Base-by-base conservation (phyloP, 2,329 filamentous ascomycete genomes). In the Magnaporthiopsis rhizophila region DNA sequence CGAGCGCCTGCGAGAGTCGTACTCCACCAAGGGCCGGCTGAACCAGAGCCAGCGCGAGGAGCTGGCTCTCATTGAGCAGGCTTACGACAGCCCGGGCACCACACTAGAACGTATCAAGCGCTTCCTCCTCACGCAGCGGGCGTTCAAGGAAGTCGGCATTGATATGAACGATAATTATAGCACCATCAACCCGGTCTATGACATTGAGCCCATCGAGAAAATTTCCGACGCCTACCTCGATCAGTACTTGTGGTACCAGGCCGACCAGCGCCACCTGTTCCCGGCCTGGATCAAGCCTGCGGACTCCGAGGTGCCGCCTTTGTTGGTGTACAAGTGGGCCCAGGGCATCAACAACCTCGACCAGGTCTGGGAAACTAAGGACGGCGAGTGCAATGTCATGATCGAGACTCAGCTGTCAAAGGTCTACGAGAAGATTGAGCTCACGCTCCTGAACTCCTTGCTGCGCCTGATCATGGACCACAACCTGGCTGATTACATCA, bases 81-180 rank as follows among this genome's bases (percentile, higher is more conserved):
- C 95, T 4, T 99, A 99, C 70, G 95, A 99, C 74, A 97, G 93
- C 67, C 95, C 96, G 2, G 95, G 95, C 66, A 99, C 95, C 1
- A 98, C 95, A 0, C 77, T 99, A 65, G 94, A 97, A 68, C 86
- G 95, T 65, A 99, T 99, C 79, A 99, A 99, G 82, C 90, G 95
- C 61, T 98, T 98, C 81, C 81, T 99, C 67, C 86, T 99, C 59
- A 99, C 96, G 0, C 95, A 99, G 74, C 87, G 95, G 75, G 95
- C 96, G 1, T 99, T 99, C 84, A 99, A 99, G 79, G 95, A 99
- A 78, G 95, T 99, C 59, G 95, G 94, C 64, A 99, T 99, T 69
- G 95, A 99, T 74, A 99, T 99, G 95, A 99, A 99, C 75, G 95
- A 99, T 79, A 99, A 99, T 73, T 99, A 99, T 79, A 98, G 88